A percentile compares a stretch with the other conserved stretches of the same genome.
Conservation (phyloP, 176 grass and related monocot species). For the Bolboschoenus planiculmis region DNA sequence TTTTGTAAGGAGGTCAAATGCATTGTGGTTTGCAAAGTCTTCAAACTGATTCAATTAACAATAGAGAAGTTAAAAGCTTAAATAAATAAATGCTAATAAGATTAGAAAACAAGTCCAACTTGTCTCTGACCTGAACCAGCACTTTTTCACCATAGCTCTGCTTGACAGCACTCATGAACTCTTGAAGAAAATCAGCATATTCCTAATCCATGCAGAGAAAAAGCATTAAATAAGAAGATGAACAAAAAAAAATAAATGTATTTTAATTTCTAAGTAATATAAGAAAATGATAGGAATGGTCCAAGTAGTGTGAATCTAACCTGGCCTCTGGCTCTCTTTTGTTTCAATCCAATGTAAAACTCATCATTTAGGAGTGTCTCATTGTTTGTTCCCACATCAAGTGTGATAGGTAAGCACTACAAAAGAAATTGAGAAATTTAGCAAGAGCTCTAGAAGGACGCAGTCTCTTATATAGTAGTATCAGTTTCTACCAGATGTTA, state of each 20-base stretch:
- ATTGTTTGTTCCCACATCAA: constrained; percentile 96
- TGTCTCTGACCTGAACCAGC: constrained; percentile 59
- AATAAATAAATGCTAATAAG: constrained; percentile 4
- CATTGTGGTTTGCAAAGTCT: constrained; percentile 96
- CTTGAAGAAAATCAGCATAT: constrained; percentile 72
- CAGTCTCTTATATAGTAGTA: neutral
- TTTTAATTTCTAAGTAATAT: neutral
- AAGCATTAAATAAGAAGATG: neutral
- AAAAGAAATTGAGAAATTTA: constrained; percentile 7
- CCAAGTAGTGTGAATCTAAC: constrained; percentile 21
- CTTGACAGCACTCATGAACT: constrained; percentile 83
- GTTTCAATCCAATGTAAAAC: constrained; percentile 85
- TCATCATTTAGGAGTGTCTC: constrained; percentile 66
- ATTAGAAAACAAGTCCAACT: neutral
- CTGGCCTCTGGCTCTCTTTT: constrained; percentile 77
- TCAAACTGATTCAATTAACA: constrained; percentile 50
- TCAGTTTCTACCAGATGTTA: neutral
- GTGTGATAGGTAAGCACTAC: constrained; percentile 90
- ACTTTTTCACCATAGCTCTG: constrained; percentile 92
- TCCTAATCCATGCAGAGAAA: constrained; percentile 34
- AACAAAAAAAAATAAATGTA: constrained; percentile 17
- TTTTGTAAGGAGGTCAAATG: constrained; percentile 76
- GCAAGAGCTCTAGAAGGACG: neutral
- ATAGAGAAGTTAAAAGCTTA: neutral
- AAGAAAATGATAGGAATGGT: neutral